A percentile compares a stretch with the other conserved stretches of the same genome.
phyloP scores from a whole-genome alignment of 2,329 filamentous ascomycete species.

The Fusarium dimerum region DNA sequence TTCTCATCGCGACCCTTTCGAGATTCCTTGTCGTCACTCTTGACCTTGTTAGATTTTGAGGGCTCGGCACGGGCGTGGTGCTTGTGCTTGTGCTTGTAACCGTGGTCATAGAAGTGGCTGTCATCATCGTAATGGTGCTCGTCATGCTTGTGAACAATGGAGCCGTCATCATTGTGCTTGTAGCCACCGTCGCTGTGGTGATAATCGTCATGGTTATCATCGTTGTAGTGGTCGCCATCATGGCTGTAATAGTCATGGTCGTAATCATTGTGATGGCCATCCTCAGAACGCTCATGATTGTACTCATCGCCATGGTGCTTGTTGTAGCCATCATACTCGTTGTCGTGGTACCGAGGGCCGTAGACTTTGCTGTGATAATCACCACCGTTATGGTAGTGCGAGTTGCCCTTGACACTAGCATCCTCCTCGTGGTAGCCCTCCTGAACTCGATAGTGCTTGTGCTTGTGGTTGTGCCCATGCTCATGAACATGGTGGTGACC shows the following conservation, averaged over 20 bases:
- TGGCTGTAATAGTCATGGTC: conserved; percentile 4
- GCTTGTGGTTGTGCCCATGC: conserved; percentile 1
- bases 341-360: background rate
- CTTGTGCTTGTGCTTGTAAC: background rate
- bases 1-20: background rate
- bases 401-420: background rate
- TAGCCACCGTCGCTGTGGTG: background rate
- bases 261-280: background rate
- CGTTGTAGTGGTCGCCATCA: background rate
- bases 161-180: background rate
- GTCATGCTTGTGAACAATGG: background rate
- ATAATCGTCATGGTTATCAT: background rate
- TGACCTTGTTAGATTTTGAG: background rate
- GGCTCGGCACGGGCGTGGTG: background rate
- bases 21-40: background rate
- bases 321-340: background rate
- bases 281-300: background rate
- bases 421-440: background rate
- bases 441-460: background rate
- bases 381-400: background rate
- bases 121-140: conserved; percentile 2
- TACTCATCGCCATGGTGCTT: background rate
- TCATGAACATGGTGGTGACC: conserved; percentile 3
- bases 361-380: background rate
- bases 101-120: background rate